Base-by-base conservation (phyloP, 306 rosid genomes). In the Purshia tridentata region DNA sequence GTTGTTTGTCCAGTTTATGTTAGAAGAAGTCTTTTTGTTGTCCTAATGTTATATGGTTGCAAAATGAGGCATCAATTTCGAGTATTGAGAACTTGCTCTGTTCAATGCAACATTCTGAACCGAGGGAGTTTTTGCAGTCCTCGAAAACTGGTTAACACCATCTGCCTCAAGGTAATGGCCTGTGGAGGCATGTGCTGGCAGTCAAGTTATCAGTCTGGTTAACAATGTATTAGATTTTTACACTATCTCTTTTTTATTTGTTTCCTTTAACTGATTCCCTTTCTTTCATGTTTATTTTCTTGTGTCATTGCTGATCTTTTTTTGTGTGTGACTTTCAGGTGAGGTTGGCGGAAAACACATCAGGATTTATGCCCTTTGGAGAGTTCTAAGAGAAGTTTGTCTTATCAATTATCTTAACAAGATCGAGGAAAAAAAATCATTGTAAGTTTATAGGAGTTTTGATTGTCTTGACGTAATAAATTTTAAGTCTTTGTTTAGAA, bases 101-200 rank as follows among this genome's bases (percentile, higher is more conserved):
- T 72, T 65, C 77, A 42, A 39, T 72, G 77, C 61, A 4, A 50
- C 77, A 23, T 66, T 16, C 64, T 51, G 77, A 66, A 67, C 41
- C 59, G 15, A 37, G 37, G 68, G 47, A 74, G 67, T 54, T 19
- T 67, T 67, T 79, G 75, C 59, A 73, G 77, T 53, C 81, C 41
- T 23, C 16, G 41, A 71, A 77, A 77, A 77, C 74, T 77, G 67
- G 47, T 64, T 78, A 72, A 65, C 69, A 39, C 15, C 6, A 16
- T 68, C 61, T 74, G 76, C 68, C 79, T 74, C 58, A 59, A 69
- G 83, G 75, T 67, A 72, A 79, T 80, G 62, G 79, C 83, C 72
- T 19, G 13, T 18, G 72, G 83, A 74, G 83, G 80, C 79, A 18
- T 74, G 20, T 71, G 74, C 67, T 74, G 79, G 83, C 61, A 69